phyloP scores from a whole-genome alignment of 164 flowering plant species.

The Vitis rotundifolia region DNA sequence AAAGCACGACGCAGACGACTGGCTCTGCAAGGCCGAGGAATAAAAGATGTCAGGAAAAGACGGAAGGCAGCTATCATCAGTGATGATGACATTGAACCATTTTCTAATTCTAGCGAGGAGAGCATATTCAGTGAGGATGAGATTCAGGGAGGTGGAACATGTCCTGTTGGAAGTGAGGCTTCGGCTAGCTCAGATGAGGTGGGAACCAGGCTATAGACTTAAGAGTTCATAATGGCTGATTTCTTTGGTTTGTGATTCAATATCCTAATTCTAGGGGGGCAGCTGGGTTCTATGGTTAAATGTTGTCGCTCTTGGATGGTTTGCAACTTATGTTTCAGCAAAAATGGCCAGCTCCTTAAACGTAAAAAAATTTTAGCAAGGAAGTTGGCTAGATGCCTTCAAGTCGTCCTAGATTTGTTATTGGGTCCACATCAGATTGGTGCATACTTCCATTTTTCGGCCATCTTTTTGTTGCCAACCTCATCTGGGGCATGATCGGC shows the following conservation, averaged over 20 bases:
- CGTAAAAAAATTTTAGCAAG: background rate
- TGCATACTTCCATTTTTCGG: background rate
- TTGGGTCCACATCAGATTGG: background rate
- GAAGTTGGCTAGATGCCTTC: no score
- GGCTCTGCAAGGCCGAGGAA: conserved; percentile 70
- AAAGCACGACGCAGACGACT: conserved; percentile 77
- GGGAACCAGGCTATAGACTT: conserved; percentile 19
- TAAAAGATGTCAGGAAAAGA: conserved; percentile 59
- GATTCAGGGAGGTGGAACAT: conserved; percentile 44
- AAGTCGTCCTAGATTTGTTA: background rate
- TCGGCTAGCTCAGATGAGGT: conserved; percentile 67
- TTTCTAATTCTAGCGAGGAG: conserved; percentile 65
- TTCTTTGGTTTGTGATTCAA: background rate
- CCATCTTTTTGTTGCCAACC: background rate
- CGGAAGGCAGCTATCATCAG: conserved; percentile 37
- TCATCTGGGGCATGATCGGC: no score
- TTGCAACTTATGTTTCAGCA: background rate
- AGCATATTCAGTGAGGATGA: conserved; percentile 74
- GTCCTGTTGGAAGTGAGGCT: conserved; percentile 46
- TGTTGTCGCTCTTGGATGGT: no score
- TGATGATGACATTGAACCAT: conserved; percentile 54
- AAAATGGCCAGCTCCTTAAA: background rate
- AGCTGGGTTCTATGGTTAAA: background rate
- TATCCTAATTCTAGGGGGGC: background rate
- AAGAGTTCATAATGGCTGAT: background rate